Base-by-base conservation (phyloP, 2,329 filamentous ascomycete genomes). In the Arthrobotrys sphaeroides region DNA sequence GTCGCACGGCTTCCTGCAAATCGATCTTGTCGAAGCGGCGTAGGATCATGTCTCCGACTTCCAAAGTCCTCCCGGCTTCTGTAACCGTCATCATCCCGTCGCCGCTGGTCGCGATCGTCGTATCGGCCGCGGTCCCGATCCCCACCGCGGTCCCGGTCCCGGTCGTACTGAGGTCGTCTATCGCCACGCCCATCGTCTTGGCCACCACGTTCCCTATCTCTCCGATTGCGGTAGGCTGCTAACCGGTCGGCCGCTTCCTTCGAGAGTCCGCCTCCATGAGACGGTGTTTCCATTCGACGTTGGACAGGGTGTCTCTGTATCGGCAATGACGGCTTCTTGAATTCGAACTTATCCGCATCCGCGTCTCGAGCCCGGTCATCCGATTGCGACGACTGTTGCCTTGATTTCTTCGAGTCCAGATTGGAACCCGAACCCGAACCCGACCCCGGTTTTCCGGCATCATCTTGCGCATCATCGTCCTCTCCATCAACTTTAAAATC, bases 321-420 rank as follows among this genome's bases (percentile, higher is more conserved):
- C 7, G 79, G 79, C 18, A 80, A 43, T 1, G 79, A 78, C 6
- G 79, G 79, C 45, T 80, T 80, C 72, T 79, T 80, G 65, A 80
- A 80, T 42, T 80, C 78, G 13, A 80, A 77, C 42, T 69, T 78
- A 40, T 77, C 78, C 38, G 76, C 79, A 22, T 61, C 51, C 16
- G 38, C n/a, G 5, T 67, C 49, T 24, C 7, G 24, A 28, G n/a
- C 26, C n/a, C 26, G 64, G 24, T 67, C 64, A 59, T 59, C 57
- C 24, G 55, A 51, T 24, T 60, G 72, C 64, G 64, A 62, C 24
- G 62, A 40, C 31, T 68, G 51, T 36, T 36, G 36, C 24, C 18
- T 59, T 36, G 28, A 53, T 16, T 72, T 65, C 51, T 70, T 77
- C 57, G 68, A 73, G 38, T 70, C 69, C 65, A 59, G 64, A 75